Evolutionary conservation across 2,329 filamentous ascomycete genomes (phyloP).

Genomic region (Pseudopyricularia javanii): DNA sequence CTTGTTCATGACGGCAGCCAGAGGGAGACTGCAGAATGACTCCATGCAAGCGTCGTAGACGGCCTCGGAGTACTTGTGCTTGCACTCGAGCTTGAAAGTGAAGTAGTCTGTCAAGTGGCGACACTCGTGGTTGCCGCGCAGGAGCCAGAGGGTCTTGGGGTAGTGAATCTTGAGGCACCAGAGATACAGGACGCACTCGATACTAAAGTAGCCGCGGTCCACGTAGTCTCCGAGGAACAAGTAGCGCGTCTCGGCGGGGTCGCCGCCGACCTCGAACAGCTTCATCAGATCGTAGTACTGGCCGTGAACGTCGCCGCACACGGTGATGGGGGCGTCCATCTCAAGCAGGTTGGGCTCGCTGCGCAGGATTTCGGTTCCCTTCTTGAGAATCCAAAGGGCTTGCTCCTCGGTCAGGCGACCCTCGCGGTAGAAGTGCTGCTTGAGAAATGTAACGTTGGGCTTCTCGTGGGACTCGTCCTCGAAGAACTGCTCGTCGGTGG

Average conservation of each 20-base stretch:
- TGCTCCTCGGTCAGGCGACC: constrained; percentile 95
- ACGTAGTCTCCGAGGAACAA: constrained; percentile 97
- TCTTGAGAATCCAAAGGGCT: constrained; percentile 86
- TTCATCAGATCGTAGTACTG: constrained; percentile 99
- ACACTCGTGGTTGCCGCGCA: constrained; percentile 97
- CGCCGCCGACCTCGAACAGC: constrained; percentile 94
- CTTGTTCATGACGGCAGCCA: constrained; percentile 99
- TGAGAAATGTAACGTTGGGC: constrained; percentile 86
- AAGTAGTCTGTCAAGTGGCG: constrained; percentile 99
- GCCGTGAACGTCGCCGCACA: constrained; percentile 95
- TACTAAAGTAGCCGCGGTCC: constrained; percentile 96
- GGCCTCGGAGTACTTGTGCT: constrained; percentile 96
- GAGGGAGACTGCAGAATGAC: constrained; percentile 84
- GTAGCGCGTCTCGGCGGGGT: constrained; percentile 91
- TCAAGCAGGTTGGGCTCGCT: constrained; percentile 91
- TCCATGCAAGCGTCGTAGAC: constrained; percentile 98
- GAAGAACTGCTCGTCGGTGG: constrained; percentile 89
- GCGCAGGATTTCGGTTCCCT: constrained; percentile 76
- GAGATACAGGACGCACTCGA: constrained; percentile 95
- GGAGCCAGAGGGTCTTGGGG: constrained; percentile 89
- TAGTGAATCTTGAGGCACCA: constrained; percentile 99
- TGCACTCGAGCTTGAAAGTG: constrained; percentile 99
- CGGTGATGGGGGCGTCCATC: constrained; percentile 98
- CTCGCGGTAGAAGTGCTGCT: constrained; percentile 97
- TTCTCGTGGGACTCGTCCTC: constrained; percentile 75